These are phyloP conservation scores for Colletotrichum tanaceti DNA, from an alignment of 2,329 filamentous ascomycete genomes.

Conservation along the genomic window DNA sequence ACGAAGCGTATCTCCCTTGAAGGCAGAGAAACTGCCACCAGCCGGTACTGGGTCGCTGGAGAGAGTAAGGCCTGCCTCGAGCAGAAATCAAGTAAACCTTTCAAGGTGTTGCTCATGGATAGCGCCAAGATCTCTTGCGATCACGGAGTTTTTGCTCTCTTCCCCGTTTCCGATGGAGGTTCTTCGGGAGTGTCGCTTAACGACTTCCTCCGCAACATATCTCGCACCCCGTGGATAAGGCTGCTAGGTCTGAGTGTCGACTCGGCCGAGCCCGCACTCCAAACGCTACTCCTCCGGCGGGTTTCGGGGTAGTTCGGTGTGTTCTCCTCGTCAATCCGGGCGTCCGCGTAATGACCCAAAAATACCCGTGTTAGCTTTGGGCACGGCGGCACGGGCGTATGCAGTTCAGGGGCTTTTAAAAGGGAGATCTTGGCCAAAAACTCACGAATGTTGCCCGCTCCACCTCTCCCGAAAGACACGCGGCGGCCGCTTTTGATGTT, in stretches of 20 bases:
- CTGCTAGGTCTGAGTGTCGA: not conserved
- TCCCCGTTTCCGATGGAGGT: not conserved
- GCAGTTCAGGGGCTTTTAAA: not conserved
- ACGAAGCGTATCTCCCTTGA: no score
- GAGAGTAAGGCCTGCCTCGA: no score
- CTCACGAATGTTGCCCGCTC: slow-evolving; percentile 33
- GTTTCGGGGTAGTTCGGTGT: not conserved
- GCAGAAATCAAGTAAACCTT: no score
- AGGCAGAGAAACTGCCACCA: no score
- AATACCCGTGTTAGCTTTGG: not conserved
- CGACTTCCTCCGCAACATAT: slow-evolving; percentile 9
- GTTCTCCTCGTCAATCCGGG: not conserved
- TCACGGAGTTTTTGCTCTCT: not conserved
- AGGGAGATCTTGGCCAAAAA: not conserved
- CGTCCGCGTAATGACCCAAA: slow-evolving; percentile 22
- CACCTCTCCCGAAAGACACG: slow-evolving; percentile 21
- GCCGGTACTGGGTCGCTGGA: no score
- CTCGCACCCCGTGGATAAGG: slow-evolving; percentile 11
- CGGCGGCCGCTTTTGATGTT: slow-evolving; percentile 24
- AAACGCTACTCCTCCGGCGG: slow-evolving; percentile 16
- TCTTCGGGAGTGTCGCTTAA: not conserved
- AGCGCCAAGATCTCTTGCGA: no score
- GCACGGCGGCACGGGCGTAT: not conserved
- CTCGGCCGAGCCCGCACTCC: slow-evolving; percentile 15
- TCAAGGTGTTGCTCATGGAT: no score